A percentile compares a stretch with the other conserved stretches of the same genome.
Conservation (phyloP, 169 alveolate species). For the Sarcocystis neurona region DNA sequence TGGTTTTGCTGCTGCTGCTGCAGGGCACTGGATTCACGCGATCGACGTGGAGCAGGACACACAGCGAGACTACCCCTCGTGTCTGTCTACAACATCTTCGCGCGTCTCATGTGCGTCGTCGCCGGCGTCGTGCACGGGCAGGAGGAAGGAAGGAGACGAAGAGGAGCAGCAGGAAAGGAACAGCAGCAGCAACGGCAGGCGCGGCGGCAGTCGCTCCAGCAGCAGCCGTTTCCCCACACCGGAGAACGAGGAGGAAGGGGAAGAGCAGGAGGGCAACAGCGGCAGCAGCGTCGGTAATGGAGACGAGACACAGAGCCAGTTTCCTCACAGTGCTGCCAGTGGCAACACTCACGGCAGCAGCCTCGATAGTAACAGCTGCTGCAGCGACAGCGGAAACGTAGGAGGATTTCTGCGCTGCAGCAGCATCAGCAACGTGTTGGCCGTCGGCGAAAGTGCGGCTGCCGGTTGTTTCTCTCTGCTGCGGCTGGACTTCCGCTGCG, state of each 20-base stretch:
- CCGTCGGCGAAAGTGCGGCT: constrained; percentile 37
- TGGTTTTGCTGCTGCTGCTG: background rate
- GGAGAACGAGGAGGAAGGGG: background rate
- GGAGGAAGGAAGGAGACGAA: no score
- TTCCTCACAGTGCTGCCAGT: background rate
- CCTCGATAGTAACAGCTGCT: background rate
- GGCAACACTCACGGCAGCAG: background rate
- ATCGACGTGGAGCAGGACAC: constrained; percentile 31
- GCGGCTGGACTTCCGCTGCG: constrained; percentile 31
- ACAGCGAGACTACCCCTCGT: background rate
- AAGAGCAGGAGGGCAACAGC: no score
- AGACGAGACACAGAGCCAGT: no score
- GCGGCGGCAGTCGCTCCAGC: background rate
- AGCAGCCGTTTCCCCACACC: background rate
- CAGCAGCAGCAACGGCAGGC: background rate
- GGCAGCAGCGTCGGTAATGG: no score
- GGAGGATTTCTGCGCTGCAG: constrained; percentile 7
- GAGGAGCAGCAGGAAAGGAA: no score
- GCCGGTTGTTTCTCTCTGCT: constrained; percentile 45
- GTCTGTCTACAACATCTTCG: background rate
- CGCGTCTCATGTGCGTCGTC: no score
- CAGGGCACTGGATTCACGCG: constrained; percentile 55
- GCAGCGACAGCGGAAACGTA: constrained; percentile 1
- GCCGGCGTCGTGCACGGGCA: no score
- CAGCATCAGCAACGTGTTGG: constrained; percentile 35